These are phyloP conservation scores for Debaryomyces singareniensis DNA, from an alignment of 1,139 yeast genomes.

Conservation along the genomic window DNA sequence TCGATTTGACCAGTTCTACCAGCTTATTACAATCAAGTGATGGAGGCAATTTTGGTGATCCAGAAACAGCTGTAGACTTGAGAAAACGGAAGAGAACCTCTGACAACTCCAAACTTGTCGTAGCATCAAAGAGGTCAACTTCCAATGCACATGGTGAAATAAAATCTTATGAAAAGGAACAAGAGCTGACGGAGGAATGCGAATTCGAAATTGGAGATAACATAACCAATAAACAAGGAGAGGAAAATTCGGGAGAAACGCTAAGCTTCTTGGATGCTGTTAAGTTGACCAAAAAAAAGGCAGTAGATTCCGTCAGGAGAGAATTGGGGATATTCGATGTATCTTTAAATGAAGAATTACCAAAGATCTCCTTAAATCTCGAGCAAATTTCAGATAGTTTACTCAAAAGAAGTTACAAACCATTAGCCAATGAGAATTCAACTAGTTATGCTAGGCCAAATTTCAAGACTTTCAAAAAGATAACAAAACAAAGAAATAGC, in stretches of 20 bases:
- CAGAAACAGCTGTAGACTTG: too few species aligned
- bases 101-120: too few species aligned
- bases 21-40: too few species aligned
- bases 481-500: background rate
- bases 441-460: background rate
- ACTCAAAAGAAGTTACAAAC: background rate
- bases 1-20: too few species aligned
- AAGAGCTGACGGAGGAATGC: too few species aligned
- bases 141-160: too few species aligned
- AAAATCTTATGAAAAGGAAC: too few species aligned
- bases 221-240: too few species aligned
- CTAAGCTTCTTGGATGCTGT: constrained; percentile 30
- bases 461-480: constrained; percentile 1
- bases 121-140: too few species aligned
- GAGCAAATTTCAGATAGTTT: background rate
- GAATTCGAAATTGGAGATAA: too few species aligned
- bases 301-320: constrained; percentile 17
- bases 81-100: too few species aligned
- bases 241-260: constrained; percentile 5
- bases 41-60: too few species aligned
- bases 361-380: background rate
- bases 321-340: constrained; percentile 22
- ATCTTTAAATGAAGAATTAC: constrained; percentile 2
- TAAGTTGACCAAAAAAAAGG: constrained; percentile 22
- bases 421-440: background rate